A percentile compares a stretch with the other conserved stretches of the same genome.
phyloP scores from a whole-genome alignment of 129 eudicot genomes.

The Dittrichia graveolens region DNA sequence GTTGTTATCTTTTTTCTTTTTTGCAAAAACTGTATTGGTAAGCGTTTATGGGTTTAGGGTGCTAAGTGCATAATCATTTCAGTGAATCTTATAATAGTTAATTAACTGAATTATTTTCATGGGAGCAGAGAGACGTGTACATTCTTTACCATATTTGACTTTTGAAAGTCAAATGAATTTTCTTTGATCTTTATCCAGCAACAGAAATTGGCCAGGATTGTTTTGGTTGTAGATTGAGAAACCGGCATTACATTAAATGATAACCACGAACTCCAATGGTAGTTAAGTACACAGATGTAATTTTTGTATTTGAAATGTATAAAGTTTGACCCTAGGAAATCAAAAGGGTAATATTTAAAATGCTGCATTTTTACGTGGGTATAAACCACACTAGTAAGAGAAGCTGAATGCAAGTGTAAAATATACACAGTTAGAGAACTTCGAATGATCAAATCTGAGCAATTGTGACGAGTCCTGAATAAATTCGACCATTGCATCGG shows the following conservation, averaged over 20 bases:
- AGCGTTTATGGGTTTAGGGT: constrained; percentile 10
- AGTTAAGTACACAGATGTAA: background rate
- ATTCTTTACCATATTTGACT: constrained; percentile 8
- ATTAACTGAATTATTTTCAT: constrained; percentile 12
- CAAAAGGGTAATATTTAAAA: background rate
- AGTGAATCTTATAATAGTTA: background rate
- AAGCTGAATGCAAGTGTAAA: background rate
- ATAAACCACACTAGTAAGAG: background rate
- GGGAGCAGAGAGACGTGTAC: constrained; percentile 8
- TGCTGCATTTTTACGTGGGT: background rate
- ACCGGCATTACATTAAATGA: background rate
- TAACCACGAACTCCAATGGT: background rate
- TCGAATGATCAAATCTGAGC: background rate
- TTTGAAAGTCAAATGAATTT: constrained; percentile 21
- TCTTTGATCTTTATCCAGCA: constrained; percentile 10
- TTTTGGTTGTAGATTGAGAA: constrained; percentile 17
- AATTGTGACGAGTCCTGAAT: background rate
- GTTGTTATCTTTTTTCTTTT: background rate
- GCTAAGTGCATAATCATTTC: background rate
- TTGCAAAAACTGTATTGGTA: background rate
- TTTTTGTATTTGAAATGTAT: background rate
- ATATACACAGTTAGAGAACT: too few species aligned
- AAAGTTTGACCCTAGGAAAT: constrained; percentile 4
- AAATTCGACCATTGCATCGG: background rate
- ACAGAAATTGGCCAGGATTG: constrained; percentile 5